Conservation (phyloP, 2,329 filamentous ascomycete species). For the Fusarium goolgardi region DNA sequence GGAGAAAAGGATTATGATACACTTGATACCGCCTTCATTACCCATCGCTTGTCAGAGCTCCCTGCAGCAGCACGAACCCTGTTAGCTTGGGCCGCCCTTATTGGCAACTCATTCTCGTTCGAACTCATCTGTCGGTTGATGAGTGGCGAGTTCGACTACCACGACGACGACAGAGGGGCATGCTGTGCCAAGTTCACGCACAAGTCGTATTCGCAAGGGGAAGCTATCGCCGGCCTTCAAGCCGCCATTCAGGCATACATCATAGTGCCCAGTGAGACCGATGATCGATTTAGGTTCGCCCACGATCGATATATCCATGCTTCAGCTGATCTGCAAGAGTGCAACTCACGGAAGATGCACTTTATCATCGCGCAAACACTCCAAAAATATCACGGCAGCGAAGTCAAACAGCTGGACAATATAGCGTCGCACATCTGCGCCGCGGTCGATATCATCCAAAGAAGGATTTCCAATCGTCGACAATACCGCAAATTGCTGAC, state of each 20-base stretch:
- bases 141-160: slow-evolving; percentile 76
- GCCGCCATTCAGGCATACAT: slow-evolving; percentile 83
- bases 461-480: slow-evolving; percentile 67
- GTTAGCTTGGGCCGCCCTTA: slow-evolving; percentile 84
- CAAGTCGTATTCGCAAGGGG: slow-evolving; percentile 67
- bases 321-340: slow-evolving; percentile 75
- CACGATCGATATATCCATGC: slow-evolving; percentile 90
- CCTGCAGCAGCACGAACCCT: slow-evolving; percentile 80
- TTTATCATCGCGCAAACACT: slow-evolving; percentile 87
- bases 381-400: slow-evolving; percentile 74
- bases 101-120: slow-evolving; percentile 88
- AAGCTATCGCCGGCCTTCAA: slow-evolving; percentile 83
- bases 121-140: slow-evolving; percentile 81
- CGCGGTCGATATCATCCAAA: slow-evolving; percentile 78
- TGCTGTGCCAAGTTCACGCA: slow-evolving; percentile 41
- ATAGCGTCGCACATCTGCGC: slow-evolving; percentile 85
- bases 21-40: slow-evolving; percentile 85
- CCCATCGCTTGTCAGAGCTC: slow-evolving; percentile 79
- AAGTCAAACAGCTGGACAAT: slow-evolving; percentile 74
- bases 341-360: slow-evolving; percentile 83
- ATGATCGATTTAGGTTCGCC: slow-evolving; percentile 87
- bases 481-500: slow-evolving; percentile 81
- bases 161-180: slow-evolving; percentile 58
- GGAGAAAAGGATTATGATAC: slow-evolving; percentile 82
- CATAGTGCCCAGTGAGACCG: slow-evolving; percentile 82